Base-by-base conservation (phyloP, 768 basidiomycete genomes). In the Podaxis pistillaris region DNA sequence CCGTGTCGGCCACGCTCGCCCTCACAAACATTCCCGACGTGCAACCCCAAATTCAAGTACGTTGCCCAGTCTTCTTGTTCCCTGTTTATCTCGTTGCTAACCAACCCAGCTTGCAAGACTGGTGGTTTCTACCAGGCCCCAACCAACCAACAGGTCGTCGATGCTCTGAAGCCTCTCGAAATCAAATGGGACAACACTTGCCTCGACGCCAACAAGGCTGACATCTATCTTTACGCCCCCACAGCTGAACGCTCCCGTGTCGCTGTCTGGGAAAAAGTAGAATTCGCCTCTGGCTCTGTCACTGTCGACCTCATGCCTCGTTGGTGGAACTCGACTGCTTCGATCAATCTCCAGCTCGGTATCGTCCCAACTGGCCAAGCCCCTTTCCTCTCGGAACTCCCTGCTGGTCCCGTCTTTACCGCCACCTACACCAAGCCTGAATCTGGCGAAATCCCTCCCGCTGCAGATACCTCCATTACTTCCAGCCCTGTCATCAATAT, bases 141-240 rank as follows among this genome's bases (percentile, higher is more conserved):
- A 0, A 73, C 79, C 2, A 75, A 77, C 19, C 81, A 81, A 8
- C 72, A 78, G 46, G 72, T 74, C 11, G 63, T 91, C 54, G 75
- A 84, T 65, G 76, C 81, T 0, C 72, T 79, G 9, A 63, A 78
- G 11, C 78, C 86, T 1, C 67, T 93, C 65, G 75, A 78, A 55
- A 81, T 93, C 64, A 67, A 79, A 50, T 93, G 91, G 91, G 81
- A 90, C 69, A 72, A 82, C 0, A 75, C 83, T 38, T 91, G 89
- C 72, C 68, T 89, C 36, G 26, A 70, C 33, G 75, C 83, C 26
- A 63, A 68, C 1, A 75, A 78, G 40, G 77, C 88, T 70, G 89
- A 92, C 74, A 88, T 93, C 69, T 86, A 87, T 66, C 83, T 93
- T 57, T 83, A 83, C 66, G 84, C 84, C 0, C 85, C 87, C 0